phyloP scores from a whole-genome alignment of 441 rosid species.

The Capsella rubella region DNA sequence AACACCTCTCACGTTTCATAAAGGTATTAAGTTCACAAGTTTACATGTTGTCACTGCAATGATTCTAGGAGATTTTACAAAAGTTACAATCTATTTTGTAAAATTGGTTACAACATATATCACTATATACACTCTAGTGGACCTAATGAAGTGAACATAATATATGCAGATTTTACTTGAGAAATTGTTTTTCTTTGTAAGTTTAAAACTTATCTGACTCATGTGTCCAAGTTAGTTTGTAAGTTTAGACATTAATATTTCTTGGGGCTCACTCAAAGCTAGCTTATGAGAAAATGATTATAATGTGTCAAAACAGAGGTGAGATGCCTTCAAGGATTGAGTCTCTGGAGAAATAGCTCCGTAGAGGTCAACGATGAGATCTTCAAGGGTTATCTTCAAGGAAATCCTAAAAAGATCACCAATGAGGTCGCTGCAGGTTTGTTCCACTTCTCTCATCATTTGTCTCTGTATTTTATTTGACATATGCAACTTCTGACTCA shows the following conservation, averaged over 20 bases:
- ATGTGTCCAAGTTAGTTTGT: neutral
- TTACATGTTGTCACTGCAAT: neutral
- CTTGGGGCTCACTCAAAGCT: neutral
- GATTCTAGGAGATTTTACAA: neutral
- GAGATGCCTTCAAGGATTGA: constrained; percentile 62
- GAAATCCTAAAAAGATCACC: constrained; percentile 60
- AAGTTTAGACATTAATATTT: neutral
- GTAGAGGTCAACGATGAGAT: constrained; percentile 71
- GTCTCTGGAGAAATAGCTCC: constrained; percentile 75
- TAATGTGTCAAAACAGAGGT: constrained; percentile 53
- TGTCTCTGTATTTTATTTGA: neutral
- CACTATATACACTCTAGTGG: neutral
- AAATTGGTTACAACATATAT: neutral
- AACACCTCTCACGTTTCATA: constrained; percentile 58
- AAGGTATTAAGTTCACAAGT: constrained; percentile 49
- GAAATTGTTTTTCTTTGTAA: neutral
- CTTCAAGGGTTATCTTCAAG: constrained; percentile 66
- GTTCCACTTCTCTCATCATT: constrained; percentile 16
- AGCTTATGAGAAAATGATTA: neutral
- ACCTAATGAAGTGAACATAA: neutral
- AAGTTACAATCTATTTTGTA: neutral
- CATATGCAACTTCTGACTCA: neutral
- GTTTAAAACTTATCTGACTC: neutral
- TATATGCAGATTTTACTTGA: neutral
- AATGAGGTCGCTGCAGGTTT: constrained; percentile 78